phyloP scores from a whole-genome alignment of 2,329 filamentous ascomycete genomes.

The Colletotrichum lentis region DNA sequence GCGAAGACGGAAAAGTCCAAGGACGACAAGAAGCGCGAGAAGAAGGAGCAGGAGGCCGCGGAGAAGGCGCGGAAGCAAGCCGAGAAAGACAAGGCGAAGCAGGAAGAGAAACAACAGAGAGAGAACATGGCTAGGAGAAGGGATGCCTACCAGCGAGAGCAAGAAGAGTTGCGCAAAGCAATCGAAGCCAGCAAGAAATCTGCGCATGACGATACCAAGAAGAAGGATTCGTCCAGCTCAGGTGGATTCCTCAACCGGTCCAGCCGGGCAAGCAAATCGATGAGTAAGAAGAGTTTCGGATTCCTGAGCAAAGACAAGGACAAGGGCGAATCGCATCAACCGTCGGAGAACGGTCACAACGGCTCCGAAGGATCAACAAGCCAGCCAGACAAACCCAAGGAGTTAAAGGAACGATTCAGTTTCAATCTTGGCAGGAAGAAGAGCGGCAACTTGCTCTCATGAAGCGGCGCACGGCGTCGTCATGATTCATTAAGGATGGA shows the following conservation, averaged over 20 bases:
- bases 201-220: constrained; percentile 57
- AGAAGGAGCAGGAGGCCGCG: constrained; percentile 71
- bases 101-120: constrained; percentile 54
- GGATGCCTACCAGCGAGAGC: constrained; percentile 61
- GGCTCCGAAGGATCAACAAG: constrained; percentile 42
- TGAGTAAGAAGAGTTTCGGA: constrained; percentile 78
- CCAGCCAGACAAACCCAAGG: constrained; percentile 57
- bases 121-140: constrained; percentile 48
- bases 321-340: constrained; percentile 42
- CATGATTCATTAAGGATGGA: constrained; percentile 1
- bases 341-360: constrained; percentile 45
- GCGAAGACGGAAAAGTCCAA: constrained; percentile 54
- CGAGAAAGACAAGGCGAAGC: constrained; percentile 57
- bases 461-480: constrained; percentile 6
- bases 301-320: constrained; percentile 67
- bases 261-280: constrained; percentile 77
- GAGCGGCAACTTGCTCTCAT: constrained; percentile 58
- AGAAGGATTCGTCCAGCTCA: constrained; percentile 52
- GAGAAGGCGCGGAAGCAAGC: constrained; percentile 58
- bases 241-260: constrained; percentile 69
- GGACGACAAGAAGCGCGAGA: constrained; percentile 71
- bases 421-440: constrained; percentile 76
- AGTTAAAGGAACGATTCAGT: constrained; percentile 70
- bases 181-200: constrained; percentile 72
- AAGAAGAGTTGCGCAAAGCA: constrained; percentile 68